Evolutionary conservation across 768 basidiomycete genomes (phyloP).

Genomic region (Psilocybe tampanensis): DNA sequence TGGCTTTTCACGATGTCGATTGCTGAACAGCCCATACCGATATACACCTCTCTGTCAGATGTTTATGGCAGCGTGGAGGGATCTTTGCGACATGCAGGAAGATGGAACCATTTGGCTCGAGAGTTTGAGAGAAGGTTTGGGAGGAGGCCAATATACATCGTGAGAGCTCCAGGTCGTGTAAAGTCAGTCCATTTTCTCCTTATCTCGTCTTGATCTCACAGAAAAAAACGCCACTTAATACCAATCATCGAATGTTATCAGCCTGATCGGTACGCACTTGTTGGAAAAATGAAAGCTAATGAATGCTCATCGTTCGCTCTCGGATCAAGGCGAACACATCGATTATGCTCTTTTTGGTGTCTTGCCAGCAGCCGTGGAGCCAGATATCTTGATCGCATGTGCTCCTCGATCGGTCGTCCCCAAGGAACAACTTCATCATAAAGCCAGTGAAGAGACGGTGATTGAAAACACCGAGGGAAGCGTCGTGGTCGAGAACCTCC

Average conservation of each 20-base stretch:
- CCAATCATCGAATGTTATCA: constrained; percentile 16
- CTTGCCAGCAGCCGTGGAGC: constrained; percentile 82
- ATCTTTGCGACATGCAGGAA: constrained; percentile 54
- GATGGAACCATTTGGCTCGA: constrained; percentile 63
- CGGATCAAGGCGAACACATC: constrained; percentile 70
- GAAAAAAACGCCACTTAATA: neutral
- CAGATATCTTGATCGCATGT: constrained; percentile 81
- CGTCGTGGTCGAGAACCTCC: constrained; percentile 65
- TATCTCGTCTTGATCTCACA: neutral
- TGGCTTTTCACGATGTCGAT: constrained; percentile 41
- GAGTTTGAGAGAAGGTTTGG: constrained; percentile 70
- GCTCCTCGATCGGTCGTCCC: constrained; percentile 41
- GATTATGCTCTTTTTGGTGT: constrained; percentile 86
- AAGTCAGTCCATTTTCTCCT: constrained; percentile 50
- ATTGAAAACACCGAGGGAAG: constrained; percentile 44
- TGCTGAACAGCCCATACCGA: constrained; percentile 58
- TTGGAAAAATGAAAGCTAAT: neutral
- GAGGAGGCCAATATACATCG: constrained; percentile 67
- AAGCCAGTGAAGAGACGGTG: constrained; percentile 19
- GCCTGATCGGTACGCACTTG: constrained; percentile 43
- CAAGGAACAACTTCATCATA: no score
- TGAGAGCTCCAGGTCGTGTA: constrained; percentile 78
- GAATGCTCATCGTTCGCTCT: constrained; percentile 12
- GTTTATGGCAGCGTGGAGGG: constrained; percentile 56
- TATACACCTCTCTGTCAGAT: constrained; percentile 59